Percentiles rank a stretch among this genome's conserved stretches.
phyloP scores from a whole-genome alignment of 176 grass and related monocot genomes.

The Coix lacrymajobi region DNA sequence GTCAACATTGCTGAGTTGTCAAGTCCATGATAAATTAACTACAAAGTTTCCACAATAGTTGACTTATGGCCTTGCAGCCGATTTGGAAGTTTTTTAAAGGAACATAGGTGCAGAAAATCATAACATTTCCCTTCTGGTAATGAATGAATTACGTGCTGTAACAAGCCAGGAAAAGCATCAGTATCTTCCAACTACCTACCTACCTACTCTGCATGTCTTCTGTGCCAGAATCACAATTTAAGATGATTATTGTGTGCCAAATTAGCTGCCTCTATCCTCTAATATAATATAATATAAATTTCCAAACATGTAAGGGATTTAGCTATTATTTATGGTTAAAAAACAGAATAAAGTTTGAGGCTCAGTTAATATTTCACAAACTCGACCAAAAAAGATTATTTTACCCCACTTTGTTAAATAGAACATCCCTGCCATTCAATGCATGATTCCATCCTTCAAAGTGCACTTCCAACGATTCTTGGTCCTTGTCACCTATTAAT shows the following conservation, averaged over 20 bases:
- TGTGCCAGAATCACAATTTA: neutral
- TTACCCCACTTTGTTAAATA: conserved; percentile 70
- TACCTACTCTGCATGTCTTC: neutral
- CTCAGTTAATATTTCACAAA: neutral
- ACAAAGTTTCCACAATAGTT: neutral
- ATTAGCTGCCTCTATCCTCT: neutral
- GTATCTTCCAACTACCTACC: neutral
- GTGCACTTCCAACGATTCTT: conserved; percentile 85
- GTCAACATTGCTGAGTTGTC: neutral
- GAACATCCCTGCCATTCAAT: conserved; percentile 66
- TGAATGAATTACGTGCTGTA: neutral
- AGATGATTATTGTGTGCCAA: neutral
- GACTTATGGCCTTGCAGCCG: neutral
- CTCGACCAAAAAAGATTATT: conserved; percentile 5
- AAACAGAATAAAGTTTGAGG: neutral
- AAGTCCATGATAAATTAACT: neutral
- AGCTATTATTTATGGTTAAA: neutral
- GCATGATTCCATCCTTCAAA: conserved; percentile 85
- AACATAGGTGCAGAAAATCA: neutral
- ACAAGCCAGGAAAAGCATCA: neutral
- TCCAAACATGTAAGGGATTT: neutral
- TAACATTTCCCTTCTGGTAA: neutral
- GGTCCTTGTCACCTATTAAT: conserved; percentile 65
- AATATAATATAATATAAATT: neutral
- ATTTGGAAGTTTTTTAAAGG: neutral